Evolutionary conservation across 768 basidiomycete species (phyloP).

Genomic region (Leccinum sublutescens): DNA sequence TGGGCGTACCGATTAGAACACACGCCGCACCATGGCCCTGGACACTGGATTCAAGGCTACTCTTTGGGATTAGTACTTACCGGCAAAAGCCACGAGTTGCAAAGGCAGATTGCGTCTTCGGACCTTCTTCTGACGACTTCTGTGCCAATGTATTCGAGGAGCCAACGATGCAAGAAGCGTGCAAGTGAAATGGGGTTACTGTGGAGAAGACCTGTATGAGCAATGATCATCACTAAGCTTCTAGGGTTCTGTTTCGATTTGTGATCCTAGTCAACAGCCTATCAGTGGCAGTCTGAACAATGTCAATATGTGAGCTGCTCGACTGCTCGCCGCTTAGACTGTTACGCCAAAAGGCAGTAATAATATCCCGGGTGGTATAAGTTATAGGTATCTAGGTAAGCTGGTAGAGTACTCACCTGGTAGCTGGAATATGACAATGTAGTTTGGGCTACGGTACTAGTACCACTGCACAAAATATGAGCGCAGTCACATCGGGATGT

Average conservation of each 20-base stretch:
- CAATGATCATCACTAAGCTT: slow-evolving; percentile 24
- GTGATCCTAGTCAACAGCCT: slow-evolving; percentile 1
- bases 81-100: slow-evolving; percentile 25
- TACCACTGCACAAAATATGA: slow-evolving; percentile 13
- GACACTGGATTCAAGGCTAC: too few species aligned
- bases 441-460: slow-evolving; percentile 9
- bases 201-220: slow-evolving; percentile 17
- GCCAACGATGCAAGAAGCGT: slow-evolving; percentile 10
- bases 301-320: neutral
- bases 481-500: slow-evolving; percentile 15
- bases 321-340: neutral
- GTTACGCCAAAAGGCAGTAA: neutral
- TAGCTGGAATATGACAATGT: slow-evolving; percentile 14
- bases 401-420: slow-evolving; percentile 4
- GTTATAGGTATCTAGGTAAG: neutral
- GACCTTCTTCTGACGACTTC: slow-evolving; percentile 15
- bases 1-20: slow-evolving; percentile 30
- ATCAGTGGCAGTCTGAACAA: neutral
- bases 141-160: slow-evolving; percentile 29
- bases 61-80: neutral
- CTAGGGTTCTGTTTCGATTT: slow-evolving; percentile 26
- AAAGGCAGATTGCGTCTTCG: slow-evolving; percentile 10
- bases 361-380: neutral
- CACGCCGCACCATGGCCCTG: slow-evolving; percentile 14
- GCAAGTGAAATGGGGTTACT: slow-evolving; percentile 16